Conservation (phyloP, 2,329 filamentous ascomycete genomes). For the Zalaria obscura region DNA sequence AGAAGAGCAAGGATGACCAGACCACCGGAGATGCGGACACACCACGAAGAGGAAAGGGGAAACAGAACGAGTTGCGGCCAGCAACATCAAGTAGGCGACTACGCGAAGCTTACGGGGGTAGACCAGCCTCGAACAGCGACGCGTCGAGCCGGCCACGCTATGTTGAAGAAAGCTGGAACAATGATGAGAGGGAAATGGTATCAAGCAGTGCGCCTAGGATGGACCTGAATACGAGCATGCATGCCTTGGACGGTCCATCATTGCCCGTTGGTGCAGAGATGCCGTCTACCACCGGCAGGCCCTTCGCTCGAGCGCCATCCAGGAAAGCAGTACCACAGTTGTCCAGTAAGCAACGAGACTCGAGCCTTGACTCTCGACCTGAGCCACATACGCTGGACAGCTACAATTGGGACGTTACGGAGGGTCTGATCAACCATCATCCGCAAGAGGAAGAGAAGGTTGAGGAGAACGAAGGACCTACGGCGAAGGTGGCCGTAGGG, state of each 20-base stretch:
- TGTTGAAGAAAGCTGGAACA: not conserved
- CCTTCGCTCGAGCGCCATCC: conserved; percentile 36
- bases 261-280: conserved; percentile 5
- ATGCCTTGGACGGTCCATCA: conserved; percentile 5
- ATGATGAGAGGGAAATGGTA: no score
- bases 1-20: conserved; percentile 11
- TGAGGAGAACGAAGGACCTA: conserved; percentile 15
- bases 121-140: not conserved
- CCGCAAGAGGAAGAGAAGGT: conserved; percentile 7
- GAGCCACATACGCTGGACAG: conserved; percentile 28
- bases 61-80: not conserved
- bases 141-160: not conserved
- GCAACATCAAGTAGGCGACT: no score
- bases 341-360: conserved; percentile 12
- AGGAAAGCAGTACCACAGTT: conserved; percentile 19
- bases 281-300: conserved; percentile 29
- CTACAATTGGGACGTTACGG: conserved; percentile 32
- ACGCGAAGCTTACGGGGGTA: not conserved
- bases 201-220: no score
- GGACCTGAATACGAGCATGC: not conserved
- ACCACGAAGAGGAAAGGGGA: conserved; percentile 3
- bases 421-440: conserved; percentile 13
- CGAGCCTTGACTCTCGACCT: conserved; percentile 9
- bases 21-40: not conserved
- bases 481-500: conserved; percentile 63